Percentiles rank a stretch among this genome's conserved stretches.
phyloP scores from a whole-genome alignment of 2,329 filamentous ascomycete species.

The Zasmidium angulare region DNA sequence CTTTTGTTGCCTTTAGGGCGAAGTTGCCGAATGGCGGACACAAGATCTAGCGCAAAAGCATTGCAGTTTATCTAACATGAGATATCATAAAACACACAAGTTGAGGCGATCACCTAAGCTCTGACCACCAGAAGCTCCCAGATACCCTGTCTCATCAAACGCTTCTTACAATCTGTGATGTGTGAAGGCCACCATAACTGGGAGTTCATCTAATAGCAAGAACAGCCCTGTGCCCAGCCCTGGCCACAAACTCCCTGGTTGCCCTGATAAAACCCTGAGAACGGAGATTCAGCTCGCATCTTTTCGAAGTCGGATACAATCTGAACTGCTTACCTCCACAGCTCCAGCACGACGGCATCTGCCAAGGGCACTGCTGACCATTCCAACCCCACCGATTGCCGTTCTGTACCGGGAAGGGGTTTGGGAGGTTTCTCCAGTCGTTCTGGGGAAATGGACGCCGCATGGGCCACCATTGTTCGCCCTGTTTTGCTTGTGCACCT shows the following conservation, averaged over 20 bases:
- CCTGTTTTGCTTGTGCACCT: background rate
- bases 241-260: background rate
- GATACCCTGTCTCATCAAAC: background rate
- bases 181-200: background rate
- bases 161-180: background rate
- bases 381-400: background rate
- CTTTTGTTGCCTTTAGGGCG: constrained; percentile 19
- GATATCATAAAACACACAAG: background rate
- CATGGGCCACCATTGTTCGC: background rate
- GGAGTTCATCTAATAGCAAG: background rate
- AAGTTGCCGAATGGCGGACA: constrained; percentile 18
- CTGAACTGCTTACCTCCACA: background rate
- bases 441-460: background rate
- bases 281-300: no score
- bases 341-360: background rate
- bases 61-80: background rate
- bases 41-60: constrained; percentile 7
- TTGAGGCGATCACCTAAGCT: background rate
- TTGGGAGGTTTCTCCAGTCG: background rate
- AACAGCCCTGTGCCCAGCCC: background rate
- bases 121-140: background rate
- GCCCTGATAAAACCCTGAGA: background rate
- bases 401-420: background rate
- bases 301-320: background rate
- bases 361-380: background rate